Conservation (phyloP, 192 early-diverging fungal species). For the Mortierella alpina region DNA sequence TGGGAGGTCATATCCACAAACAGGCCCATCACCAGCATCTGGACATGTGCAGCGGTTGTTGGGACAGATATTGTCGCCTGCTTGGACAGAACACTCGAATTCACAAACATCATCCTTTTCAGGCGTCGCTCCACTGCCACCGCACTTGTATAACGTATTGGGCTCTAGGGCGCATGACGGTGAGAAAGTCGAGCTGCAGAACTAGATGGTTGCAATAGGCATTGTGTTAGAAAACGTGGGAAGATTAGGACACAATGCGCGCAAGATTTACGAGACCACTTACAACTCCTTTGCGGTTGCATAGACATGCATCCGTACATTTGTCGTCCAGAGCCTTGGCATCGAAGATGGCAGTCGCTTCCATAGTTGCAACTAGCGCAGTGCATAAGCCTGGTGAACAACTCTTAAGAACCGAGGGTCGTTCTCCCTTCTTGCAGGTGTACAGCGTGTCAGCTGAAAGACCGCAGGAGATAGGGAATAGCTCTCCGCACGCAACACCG, state of each 20-base stretch:
- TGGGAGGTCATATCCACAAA: background rate
- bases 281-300: background rate
- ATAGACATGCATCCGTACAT: background rate
- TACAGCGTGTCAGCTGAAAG: background rate
- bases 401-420: background rate
- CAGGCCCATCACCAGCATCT: background rate
- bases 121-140: background rate
- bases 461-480: background rate
- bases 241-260: background rate
- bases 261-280: background rate
- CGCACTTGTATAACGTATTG: conserved; percentile 8
- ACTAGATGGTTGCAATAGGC: background rate
- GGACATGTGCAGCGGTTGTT: background rate
- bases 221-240: background rate
- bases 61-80: background rate
- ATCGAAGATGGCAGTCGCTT: background rate
- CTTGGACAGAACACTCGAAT: background rate
- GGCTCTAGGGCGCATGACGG: background rate
- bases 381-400: background rate
- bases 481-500: background rate
- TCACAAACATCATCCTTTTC: background rate
- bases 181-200: conserved; percentile 11
- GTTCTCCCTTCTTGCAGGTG: conserved; percentile 4
- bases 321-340: background rate
- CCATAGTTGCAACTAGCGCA: background rate